These are phyloP conservation scores for Trichoderma sp. DNA, from an alignment of 2,329 filamentous ascomycete genomes.

Conservation along the genomic window DNA sequence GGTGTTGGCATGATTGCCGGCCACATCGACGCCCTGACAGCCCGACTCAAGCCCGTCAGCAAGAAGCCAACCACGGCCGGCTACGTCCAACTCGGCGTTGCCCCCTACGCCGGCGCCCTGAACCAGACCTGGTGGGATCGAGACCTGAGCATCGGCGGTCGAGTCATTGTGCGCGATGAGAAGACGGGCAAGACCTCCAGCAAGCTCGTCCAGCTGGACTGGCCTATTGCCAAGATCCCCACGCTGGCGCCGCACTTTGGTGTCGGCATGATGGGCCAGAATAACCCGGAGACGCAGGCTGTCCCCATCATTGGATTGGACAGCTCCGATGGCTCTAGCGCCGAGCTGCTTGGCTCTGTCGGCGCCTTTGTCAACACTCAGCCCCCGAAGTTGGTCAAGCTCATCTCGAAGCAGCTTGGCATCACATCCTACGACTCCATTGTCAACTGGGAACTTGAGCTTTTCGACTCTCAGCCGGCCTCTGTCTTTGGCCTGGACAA, in stretches of 20 bases:
- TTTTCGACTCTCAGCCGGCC: constrained; percentile 87
- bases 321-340: constrained; percentile 52
- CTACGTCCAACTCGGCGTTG: constrained; percentile 85
- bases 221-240: constrained; percentile 90
- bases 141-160: constrained; percentile 84
- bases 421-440: constrained; percentile 70
- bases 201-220: constrained; percentile 85
- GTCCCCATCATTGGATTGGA: constrained; percentile 92
- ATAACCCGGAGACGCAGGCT: constrained; percentile 88
- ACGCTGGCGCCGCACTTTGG: constrained; percentile 95
- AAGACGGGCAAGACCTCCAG: constrained; percentile 71
- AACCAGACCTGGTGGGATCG: constrained; percentile 97
- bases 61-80: constrained; percentile 80
- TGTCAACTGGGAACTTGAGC: constrained; percentile 94
- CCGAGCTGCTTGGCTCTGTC: constrained; percentile 53
- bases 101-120: constrained; percentile 85
- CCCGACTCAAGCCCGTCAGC: constrained; percentile 86
- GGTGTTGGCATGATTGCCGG: constrained; percentile 86
- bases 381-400: constrained; percentile 77
- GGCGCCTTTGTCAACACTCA: constrained; percentile 80
- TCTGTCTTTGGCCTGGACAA: constrained; percentile 80
- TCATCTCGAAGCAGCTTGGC: constrained; percentile 75
- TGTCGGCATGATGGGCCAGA: constrained; percentile 61
- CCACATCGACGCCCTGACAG: constrained; percentile 89
- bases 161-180: constrained; percentile 77